Base-by-base conservation (phyloP, 495 filamentous ascomycete genomes). In the Halenospora varia region DNA sequence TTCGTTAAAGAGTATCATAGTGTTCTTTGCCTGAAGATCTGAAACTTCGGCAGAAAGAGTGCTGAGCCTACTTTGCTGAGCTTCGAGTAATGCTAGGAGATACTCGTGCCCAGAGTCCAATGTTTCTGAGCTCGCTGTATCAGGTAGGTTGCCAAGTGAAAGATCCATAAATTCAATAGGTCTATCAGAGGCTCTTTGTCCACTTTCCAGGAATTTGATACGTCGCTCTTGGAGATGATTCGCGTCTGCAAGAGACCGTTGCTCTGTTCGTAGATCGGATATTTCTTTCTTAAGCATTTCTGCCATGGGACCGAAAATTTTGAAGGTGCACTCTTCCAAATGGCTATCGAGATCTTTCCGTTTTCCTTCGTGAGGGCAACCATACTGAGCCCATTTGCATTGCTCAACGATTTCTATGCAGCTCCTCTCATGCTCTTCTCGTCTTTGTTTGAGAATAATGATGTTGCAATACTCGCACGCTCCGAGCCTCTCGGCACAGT, bases 1-100 rank as follows among this genome's bases (percentile, higher is more conserved):
- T 54, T 80, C 76, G 60, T 80, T 80, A 59, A 79, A 71, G 18
- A 75, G 68, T 65, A 73, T 71, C 62, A 75, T 68, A 0, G 68
- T 75, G 51, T 80, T 76, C 15, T 74, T 72, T 6, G 70, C 70
- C 44, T 80, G 77, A 6, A 77, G 62, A 47, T 81, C 76, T 22
- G 64, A 71, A 20, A 80, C 51, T 23, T 66, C 67, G 42, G 74
- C 70, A 4, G 72, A 70, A 2, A 80, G 48, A 13, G 74, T 71
- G 50, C 77, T 75, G 35, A 80, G 62, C 52, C 74, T 70, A 48
- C 62, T 61, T 56, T 80, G 75, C 48, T 78, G 66, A n/a, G 71
- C 68, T 59, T 80, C 76, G 41, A 80, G 72, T 23, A 76, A 68
- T 17, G 75, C 73, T n/a, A 78, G 62, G 55, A 79, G 66, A 46